Evolutionary conservation across 1,284 basidiomycete genomes (phyloP), one percentile per base, ranked within the genome.

Genomic region (Ceratobasidium sp.): DNA sequence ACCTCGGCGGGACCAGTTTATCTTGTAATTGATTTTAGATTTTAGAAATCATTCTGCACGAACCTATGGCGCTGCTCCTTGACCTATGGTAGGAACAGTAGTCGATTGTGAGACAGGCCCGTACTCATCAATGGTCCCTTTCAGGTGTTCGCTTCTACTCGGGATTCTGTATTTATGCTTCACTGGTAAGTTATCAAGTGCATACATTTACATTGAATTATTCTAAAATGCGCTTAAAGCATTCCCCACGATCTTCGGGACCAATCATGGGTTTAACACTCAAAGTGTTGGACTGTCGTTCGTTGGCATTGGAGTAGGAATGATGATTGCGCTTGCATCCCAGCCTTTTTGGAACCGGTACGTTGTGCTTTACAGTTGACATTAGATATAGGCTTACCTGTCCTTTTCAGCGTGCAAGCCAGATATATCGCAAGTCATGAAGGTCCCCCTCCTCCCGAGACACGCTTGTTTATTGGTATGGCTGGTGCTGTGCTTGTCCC

Each of bases 31-130:
- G 14, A 67, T 54, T 27, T 59, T 27, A 44, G 27, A 24, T 29
- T 14, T 31, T 36, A 94, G 91, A 93, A 79, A 85, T 95, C 2
- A 81, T 94, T 2, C 51, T 88, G 0, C 88, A 86, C 51, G 93
- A 96, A 77, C 86, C 88, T 27, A 95, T 96, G 93, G 91, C 91
- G 0, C 84, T 94, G 1, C 82, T 91, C 6, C 84, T 95, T 80
- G 89, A 87, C 79, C 82, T 84, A 64, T 91, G 86, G 85, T 76
- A 59, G 22, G 22, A 33, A 36, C 22, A 14, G 7, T n/a, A 11
- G 36, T 41, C 36, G 11, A 11, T 5, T 41, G 11, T 11, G 11
- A 41, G 36, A 41, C 29, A 45, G 31, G n/a, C 8, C 27, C 31
- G 6, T n/a, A 51, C n/a, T 41, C 36, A 41, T 41, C 8, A 60